phyloP scores from a whole-genome alignment of 2,329 filamentous ascomycete genomes.

The Colletotrichum tropicicola region DNA sequence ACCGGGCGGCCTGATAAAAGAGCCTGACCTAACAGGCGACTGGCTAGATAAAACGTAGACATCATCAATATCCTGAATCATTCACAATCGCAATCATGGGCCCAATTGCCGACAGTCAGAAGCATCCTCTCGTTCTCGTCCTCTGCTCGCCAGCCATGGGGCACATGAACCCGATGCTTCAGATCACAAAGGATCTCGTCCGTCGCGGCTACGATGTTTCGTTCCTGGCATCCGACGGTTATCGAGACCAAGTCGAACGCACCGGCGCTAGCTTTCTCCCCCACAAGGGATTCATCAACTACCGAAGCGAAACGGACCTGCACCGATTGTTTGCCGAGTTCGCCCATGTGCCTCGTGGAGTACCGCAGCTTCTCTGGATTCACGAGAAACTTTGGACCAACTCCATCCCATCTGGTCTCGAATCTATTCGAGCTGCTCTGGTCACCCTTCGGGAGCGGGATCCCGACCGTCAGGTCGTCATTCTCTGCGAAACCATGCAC shows the following conservation, averaged over 20 bases:
- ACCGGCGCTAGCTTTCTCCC: slow-evolving; percentile 45
- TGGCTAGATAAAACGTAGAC: too few species aligned
- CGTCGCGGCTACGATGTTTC: slow-evolving; percentile 37
- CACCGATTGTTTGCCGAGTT: background rate
- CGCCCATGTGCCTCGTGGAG: slow-evolving; percentile 21
- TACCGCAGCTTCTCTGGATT: slow-evolving; percentile 22
- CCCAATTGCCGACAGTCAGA: background rate
- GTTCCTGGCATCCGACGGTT: slow-evolving; percentile 42
- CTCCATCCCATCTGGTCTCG: background rate
- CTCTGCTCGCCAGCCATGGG: background rate
- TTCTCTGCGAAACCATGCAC: slow-evolving; percentile 50
- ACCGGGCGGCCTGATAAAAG: background rate
- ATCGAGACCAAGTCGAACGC: slow-evolving; percentile 39
- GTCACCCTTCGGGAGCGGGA: slow-evolving; percentile 41
- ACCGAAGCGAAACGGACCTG: background rate
- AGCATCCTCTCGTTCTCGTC: background rate
- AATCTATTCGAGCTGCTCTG: slow-evolving; percentile 36
- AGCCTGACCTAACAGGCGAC: background rate
- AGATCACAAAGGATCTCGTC: background rate
- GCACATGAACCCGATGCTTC: slow-evolving; percentile 3
- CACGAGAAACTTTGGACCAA: slow-evolving; percentile 3
- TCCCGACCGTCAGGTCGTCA: slow-evolving; percentile 46
- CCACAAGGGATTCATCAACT: slow-evolving; percentile 1
- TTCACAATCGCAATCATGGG: background rate
- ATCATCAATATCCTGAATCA: background rate